These are phyloP conservation scores for Immersiporthe knoxdaviesiana DNA, from an alignment of 2,329 filamentous ascomycete species.

Conservation along the genomic window DNA sequence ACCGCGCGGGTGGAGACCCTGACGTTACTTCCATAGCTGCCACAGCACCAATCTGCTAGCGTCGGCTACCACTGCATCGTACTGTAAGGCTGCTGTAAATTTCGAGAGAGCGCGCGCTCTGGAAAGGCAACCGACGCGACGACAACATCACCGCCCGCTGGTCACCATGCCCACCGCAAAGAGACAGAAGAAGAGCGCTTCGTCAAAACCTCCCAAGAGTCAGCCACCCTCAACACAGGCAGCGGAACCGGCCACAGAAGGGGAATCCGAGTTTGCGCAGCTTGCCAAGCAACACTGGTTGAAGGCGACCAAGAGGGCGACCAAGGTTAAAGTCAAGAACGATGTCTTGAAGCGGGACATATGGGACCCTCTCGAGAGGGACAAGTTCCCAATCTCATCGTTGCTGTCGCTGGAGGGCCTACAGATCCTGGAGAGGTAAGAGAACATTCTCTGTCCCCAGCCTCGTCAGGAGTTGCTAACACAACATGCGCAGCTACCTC, in stretches of 20 bases:
- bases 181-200: conserved; percentile 58
- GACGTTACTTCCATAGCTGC: conserved; percentile 8
- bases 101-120: conserved; percentile 19
- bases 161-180: conserved; percentile 61
- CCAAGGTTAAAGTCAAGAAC: conserved; percentile 76
- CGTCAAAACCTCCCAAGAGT: conserved; percentile 46
- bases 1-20: background rate
- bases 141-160: conserved; percentile 23
- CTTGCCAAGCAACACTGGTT: conserved; percentile 88
- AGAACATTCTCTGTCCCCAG: conserved; percentile 32
- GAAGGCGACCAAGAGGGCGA: conserved; percentile 60
- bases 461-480: conserved; percentile 34
- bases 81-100: conserved; percentile 21
- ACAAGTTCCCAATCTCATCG: conserved; percentile 75
- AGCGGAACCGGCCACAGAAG: conserved; percentile 70
- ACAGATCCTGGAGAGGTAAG: conserved; percentile 87
- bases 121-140: conserved; percentile 21
- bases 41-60: conserved; percentile 1
- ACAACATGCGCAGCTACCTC: conserved; percentile 65
- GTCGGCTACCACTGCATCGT: background rate
- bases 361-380: conserved; percentile 85
- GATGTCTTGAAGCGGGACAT: conserved; percentile 85
- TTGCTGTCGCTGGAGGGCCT: conserved; percentile 85
- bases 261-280: conserved; percentile 65
- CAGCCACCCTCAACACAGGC: conserved; percentile 61